phyloP scores from a whole-genome alignment of 2,329 filamentous ascomycete species.

The Lomentospora prolificans region DNA sequence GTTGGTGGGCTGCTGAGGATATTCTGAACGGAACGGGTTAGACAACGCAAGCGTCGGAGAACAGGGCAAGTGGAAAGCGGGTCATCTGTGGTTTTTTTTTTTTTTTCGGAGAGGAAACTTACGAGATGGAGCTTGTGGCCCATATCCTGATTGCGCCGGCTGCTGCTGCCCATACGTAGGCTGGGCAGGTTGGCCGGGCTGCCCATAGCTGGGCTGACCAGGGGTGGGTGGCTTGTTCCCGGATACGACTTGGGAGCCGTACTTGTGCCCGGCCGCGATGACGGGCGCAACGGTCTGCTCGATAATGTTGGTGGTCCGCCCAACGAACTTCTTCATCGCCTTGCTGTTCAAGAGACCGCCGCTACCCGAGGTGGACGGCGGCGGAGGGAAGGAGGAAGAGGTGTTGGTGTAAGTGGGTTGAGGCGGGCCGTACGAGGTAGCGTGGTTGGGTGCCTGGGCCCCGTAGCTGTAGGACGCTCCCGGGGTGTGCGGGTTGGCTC shows the following conservation, averaged over 20 bases:
- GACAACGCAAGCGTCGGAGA: neutral
- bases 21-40: neutral
- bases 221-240: neutral
- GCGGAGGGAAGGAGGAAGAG: neutral
- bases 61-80: too few species aligned
- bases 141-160: neutral
- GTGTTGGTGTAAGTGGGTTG: neutral
- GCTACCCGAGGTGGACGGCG: neutral
- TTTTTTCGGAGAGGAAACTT: too few species aligned
- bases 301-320: conserved; percentile 14
- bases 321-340: conserved; percentile 13
- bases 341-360: conserved; percentile 13
- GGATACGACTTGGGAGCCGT: conserved; percentile 9
- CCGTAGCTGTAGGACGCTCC: neutral
- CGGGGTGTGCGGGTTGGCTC: neutral
- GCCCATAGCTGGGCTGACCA: neutral
- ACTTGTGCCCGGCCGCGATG: conserved; percentile 5
- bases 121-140: neutral
- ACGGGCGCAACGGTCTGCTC: conserved; percentile 15
- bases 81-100: too few species aligned
- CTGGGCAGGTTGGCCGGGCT: neutral
- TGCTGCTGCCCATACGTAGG: neutral
- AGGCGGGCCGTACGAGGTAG: neutral
- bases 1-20: neutral
- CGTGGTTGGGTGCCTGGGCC: neutral